Evolutionary conservation across 2,329 filamentous ascomycete species (phyloP).

Genomic region (Ophiostoma ips): DNA sequence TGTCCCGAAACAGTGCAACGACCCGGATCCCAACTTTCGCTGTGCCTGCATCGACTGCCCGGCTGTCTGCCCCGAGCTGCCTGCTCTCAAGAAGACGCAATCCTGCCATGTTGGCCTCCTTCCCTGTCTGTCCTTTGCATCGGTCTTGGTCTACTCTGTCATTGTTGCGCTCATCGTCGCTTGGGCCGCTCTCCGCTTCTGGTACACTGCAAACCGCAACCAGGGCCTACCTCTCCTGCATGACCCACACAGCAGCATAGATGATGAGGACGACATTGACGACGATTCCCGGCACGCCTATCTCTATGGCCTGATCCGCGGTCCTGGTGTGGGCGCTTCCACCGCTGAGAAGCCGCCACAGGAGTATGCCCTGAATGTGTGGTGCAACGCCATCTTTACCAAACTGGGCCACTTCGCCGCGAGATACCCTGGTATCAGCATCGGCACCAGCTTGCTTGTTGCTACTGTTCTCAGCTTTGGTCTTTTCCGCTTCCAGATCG

Average conservation of each 20-base stretch:
- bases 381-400: slow-evolving; percentile 68
- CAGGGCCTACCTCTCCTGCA: slow-evolving; percentile 79
- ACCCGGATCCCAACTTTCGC: slow-evolving; percentile 68
- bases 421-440: slow-evolving; percentile 72
- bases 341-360: slow-evolving; percentile 39
- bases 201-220: slow-evolving; percentile 24
- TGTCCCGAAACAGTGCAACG: slow-evolving; percentile 75
- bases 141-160: slow-evolving; percentile 72
- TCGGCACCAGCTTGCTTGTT: slow-evolving; percentile 57
- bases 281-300: slow-evolving; percentile 33
- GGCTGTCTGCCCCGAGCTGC: slow-evolving; percentile 68
- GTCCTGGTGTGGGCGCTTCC: background rate
- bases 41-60: slow-evolving; percentile 93
- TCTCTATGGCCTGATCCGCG: slow-evolving; percentile 7
- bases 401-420: slow-evolving; percentile 69
- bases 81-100: slow-evolving; percentile 53
- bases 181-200: slow-evolving; percentile 59
- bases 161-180: slow-evolving; percentile 57
- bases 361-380: slow-evolving; percentile 71
- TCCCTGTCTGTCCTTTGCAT: slow-evolving; percentile 88
- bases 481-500: slow-evolving; percentile 79
- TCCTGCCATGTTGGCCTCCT: slow-evolving; percentile 73
- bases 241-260: slow-evolving; percentile 54
- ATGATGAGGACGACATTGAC: slow-evolving; percentile 64
- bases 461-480: slow-evolving; percentile 72